These are phyloP conservation scores for Gremmenia infestans DNA, from an alignment of 2,329 filamentous ascomycete genomes.

Conservation along the genomic window DNA sequence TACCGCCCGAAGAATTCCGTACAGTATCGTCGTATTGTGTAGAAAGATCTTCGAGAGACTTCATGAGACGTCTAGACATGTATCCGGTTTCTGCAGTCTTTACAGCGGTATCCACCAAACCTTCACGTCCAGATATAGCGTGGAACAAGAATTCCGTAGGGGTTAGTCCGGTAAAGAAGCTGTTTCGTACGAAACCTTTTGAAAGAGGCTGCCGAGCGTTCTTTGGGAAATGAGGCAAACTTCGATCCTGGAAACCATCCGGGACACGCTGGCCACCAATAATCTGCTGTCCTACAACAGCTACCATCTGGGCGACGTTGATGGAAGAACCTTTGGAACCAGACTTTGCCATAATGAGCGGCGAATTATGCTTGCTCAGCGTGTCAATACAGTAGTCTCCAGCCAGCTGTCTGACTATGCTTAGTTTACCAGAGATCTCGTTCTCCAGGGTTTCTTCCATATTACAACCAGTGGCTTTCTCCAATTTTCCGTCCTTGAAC, in stretches of 20 bases:
- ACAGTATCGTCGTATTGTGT: conserved; percentile 94
- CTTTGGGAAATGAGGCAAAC: conserved; percentile 91
- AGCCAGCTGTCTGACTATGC: conserved; percentile 84
- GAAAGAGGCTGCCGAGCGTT: conserved; percentile 86
- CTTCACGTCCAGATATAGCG: conserved; percentile 96
- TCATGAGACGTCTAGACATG: conserved; percentile 98
- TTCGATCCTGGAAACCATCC: conserved; percentile 95
- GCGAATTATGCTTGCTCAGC: conserved; percentile 85
- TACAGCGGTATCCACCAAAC: conserved; percentile 96
- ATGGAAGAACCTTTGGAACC: conserved; percentile 96
- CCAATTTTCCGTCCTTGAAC: conserved; percentile 74
- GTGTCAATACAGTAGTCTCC: conserved; percentile 88
- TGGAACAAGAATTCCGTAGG: conserved; percentile 97
- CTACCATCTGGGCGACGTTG: conserved; percentile 99
- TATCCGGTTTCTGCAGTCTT: conserved; percentile 99
- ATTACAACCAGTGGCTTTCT: conserved; percentile 83
- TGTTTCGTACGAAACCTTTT: conserved; percentile 95
- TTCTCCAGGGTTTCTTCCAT: conserved; percentile 91
- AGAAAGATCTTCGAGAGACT: conserved; percentile 91
- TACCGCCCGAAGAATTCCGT: conserved; percentile 77
- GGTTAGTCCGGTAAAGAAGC: conserved; percentile 87
- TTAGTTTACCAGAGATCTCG: conserved; percentile 83
- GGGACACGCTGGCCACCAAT: conserved; percentile 89
- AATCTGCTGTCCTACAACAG: conserved; percentile 95
- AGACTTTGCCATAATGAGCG: conserved; percentile 93